Percentiles rank a stretch among this genome's conserved stretches.
Conservation (phyloP, 2,329 filamentous ascomycete species). For the Lecanicillium sp. region DNA sequence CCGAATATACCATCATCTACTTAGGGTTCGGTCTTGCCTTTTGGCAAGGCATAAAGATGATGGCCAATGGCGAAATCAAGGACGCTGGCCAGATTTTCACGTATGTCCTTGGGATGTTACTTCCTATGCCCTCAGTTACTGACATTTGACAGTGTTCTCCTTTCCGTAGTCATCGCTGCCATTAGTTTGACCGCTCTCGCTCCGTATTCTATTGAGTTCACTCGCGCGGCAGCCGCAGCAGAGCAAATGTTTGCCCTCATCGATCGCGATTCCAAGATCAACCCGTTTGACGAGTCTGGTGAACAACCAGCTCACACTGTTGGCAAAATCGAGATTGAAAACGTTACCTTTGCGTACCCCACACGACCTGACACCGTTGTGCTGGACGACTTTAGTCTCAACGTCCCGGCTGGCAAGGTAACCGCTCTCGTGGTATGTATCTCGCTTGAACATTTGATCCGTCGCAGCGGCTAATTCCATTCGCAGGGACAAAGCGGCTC, state of each 20-base stretch:
- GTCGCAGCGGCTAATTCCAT: background rate
- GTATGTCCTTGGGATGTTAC: conserved; percentile 13
- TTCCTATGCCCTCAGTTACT: background rate
- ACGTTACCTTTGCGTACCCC: conserved; percentile 38
- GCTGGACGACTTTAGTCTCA: conserved; percentile 31
- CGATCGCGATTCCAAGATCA: conserved; percentile 27
- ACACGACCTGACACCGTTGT: conserved; percentile 33
- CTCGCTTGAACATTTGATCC: conserved; percentile 24
- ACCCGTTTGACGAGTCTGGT: conserved; percentile 25
- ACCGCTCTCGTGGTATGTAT: conserved; percentile 30
- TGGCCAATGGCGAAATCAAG: conserved; percentile 26
- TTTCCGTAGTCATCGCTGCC: conserved; percentile 30
- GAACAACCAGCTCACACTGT: conserved; percentile 19
- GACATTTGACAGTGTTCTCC: conserved; percentile 20
- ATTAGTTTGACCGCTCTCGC: conserved; percentile 27
- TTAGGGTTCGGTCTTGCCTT: conserved; percentile 35
- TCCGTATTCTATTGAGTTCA: conserved; percentile 29
- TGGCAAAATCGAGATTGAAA: conserved; percentile 29
- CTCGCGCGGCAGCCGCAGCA: conserved; percentile 26
- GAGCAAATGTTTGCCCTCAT: conserved; percentile 29
- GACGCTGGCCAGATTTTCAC: conserved; percentile 31
- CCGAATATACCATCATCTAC: conserved; percentile 33
- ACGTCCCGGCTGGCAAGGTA: conserved; percentile 36
- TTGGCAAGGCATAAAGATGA: conserved; percentile 35
- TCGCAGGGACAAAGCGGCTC: conserved; percentile 27